Evolutionary conservation across 768 basidiomycete genomes (phyloP).

Genomic region (Kwoniella botswanensis): DNA sequence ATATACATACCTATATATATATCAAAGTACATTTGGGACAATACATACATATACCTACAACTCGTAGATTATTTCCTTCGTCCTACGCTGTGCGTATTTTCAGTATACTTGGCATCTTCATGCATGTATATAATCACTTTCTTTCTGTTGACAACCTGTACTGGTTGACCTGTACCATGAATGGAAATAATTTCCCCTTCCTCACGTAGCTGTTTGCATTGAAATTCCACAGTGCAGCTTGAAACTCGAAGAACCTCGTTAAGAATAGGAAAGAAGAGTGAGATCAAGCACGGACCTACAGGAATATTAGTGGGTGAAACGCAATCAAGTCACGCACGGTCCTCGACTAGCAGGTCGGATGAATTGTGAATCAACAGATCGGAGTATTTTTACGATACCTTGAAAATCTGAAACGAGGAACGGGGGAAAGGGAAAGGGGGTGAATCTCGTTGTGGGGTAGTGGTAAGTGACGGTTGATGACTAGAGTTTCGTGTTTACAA

Average conservation of each 20-base stretch:
- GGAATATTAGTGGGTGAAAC: neutral
- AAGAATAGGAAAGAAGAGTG: neutral
- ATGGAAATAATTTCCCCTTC: too few relatives aligned
- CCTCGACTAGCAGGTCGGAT: neutral
- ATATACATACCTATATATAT: too few relatives aligned
- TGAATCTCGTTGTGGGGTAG: neutral
- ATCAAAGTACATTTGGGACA: neutral
- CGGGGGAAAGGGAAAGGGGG: neutral
- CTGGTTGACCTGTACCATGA: neutral
- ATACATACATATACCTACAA: neutral
- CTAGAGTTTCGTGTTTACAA: neutral
- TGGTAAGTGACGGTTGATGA: neutral
- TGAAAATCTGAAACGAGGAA: constrained; percentile 6
- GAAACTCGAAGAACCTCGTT: neutral
- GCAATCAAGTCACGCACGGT: neutral
- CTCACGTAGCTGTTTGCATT: too few relatives aligned
- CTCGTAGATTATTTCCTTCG: neutral
- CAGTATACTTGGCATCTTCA: neutral
- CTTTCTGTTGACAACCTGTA: neutral
- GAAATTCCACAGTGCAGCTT: too few relatives aligned
- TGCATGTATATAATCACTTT: neutral
- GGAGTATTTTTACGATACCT: neutral
- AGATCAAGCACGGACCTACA: neutral
- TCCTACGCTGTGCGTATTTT: neutral
- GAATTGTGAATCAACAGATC: neutral